Conservation (phyloP, 768 basidiomycete genomes). For the Podaxis sp. region DNA sequence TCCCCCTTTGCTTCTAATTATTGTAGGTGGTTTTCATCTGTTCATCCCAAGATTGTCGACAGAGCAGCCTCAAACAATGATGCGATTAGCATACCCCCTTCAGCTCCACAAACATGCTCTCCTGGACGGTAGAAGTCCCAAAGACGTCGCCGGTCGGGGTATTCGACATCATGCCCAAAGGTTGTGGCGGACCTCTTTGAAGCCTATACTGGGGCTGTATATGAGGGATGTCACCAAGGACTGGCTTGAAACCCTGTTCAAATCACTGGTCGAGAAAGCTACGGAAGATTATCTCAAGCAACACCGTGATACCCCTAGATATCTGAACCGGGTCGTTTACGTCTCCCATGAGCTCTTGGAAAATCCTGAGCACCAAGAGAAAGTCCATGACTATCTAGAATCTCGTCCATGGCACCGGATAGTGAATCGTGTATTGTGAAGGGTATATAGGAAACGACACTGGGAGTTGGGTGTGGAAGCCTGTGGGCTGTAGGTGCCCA, state of each 20-base stretch:
- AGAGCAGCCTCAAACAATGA: conserved; percentile 25
- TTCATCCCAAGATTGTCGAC: conserved; percentile 16
- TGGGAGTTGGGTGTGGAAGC: no score
- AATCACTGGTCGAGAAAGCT: conserved; percentile 20
- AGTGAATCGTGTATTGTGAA: no score
- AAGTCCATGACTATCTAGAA: conserved; percentile 14
- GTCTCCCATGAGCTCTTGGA: background rate
- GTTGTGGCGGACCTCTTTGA: conserved; percentile 29
- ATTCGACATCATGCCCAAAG: conserved; percentile 19
- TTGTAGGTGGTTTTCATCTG: background rate
- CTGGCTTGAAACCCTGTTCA: conserved; percentile 22
- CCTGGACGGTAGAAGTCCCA: conserved; percentile 15
- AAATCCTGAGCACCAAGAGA: conserved; percentile 1
- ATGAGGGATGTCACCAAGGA: conserved; percentile 17
- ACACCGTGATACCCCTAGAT: conserved; percentile 4
- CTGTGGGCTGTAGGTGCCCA: no score
- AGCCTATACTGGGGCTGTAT: conserved; percentile 25
- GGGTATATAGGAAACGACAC: no score
- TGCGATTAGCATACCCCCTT: conserved; percentile 23
- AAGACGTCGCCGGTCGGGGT: conserved; percentile 18
- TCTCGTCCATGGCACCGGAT: background rate
- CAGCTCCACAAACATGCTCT: conserved; percentile 21
- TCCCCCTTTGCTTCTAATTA: background rate
- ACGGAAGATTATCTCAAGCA: conserved; percentile 20
- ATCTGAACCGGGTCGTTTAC: conserved; percentile 2